Conservation (phyloP, 2,329 filamentous ascomycete genomes). For the Dothidotthia symphoricarpi region DNA sequence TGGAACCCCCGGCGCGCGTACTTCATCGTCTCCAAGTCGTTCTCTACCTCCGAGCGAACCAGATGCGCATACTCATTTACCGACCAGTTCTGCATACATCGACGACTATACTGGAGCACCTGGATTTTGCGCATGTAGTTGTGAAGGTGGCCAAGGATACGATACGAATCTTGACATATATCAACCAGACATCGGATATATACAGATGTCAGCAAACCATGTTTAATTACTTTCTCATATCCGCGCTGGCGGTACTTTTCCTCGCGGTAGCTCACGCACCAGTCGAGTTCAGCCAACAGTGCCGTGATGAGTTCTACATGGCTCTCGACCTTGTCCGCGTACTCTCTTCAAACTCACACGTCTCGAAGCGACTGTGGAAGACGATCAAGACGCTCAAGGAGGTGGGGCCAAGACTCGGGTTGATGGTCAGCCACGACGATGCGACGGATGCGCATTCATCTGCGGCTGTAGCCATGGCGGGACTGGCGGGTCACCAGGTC, state of each 20-base stretch:
- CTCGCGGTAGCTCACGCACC: constrained; percentile 74
- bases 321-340: constrained; percentile 72
- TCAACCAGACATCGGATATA: constrained; percentile 70
- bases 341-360: constrained; percentile 68
- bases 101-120: constrained; percentile 76
- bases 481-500: constrained; percentile 61
- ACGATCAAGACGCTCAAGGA: constrained; percentile 70
- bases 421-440: constrained; percentile 48
- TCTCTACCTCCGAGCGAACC: constrained; percentile 82
- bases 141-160: constrained; percentile 76
- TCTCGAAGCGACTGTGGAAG: constrained; percentile 71
- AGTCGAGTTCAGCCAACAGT: constrained; percentile 65
- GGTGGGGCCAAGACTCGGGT: constrained; percentile 67
- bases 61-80: constrained; percentile 86
- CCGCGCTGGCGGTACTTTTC: constrained; percentile 72
- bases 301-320: constrained; percentile 76
- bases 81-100: constrained; percentile 83
- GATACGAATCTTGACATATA: constrained; percentile 66
- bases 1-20: constrained; percentile 58
- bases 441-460: constrained; percentile 58
- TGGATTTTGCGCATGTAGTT: constrained; percentile 68
- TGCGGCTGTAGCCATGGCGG: constrained; percentile 65
- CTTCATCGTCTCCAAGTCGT: constrained; percentile 75
- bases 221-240: constrained; percentile 77
- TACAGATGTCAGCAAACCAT: constrained; percentile 72